Evolutionary conservation across 2,329 filamentous ascomycete species (phyloP).

Genomic region (Hyphodiscus sp.): DNA sequence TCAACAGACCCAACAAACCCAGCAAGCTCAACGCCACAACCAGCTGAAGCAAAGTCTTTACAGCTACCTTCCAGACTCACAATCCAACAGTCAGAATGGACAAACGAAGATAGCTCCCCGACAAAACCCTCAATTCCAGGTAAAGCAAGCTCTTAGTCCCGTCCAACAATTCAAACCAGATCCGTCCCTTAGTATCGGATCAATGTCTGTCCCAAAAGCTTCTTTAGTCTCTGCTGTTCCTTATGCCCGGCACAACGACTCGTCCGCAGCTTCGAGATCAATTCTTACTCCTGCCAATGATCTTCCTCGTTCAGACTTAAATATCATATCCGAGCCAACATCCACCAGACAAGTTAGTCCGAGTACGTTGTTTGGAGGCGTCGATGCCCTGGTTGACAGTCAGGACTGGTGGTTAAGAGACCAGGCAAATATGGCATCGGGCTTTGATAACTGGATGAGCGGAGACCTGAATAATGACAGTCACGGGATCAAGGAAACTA

Average conservation of each 20-base stretch:
- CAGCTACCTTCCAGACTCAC: slow-evolving; percentile 18
- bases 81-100: neutral
- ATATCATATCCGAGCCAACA: slow-evolving; percentile 10
- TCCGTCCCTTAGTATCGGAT: slow-evolving; percentile 5
- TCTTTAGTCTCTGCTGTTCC: slow-evolving; percentile 17
- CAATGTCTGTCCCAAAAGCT: slow-evolving; percentile 13
- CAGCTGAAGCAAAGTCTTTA: slow-evolving; percentile 26
- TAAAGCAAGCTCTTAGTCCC: neutral
- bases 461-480: slow-evolving; percentile 4
- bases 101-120: neutral
- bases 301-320: slow-evolving; percentile 14
- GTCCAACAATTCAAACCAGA: neutral
- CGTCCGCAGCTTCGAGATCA: slow-evolving; percentile 7
- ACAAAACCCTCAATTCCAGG: neutral
- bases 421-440: slow-evolving; percentile 52
- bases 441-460: slow-evolving; percentile 55
- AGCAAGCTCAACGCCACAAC: slow-evolving; percentile 14
- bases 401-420: slow-evolving; percentile 61
- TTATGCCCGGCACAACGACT: slow-evolving; percentile 13
- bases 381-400: slow-evolving; percentile 55
- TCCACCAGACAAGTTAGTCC: slow-evolving; percentile 34
- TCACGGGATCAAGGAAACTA: neutral
- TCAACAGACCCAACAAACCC: too few species aligned
- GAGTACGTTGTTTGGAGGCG: slow-evolving; percentile 49
- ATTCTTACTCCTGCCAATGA: slow-evolving; percentile 9